Evolutionary conservation across 495 filamentous ascomycete species (phyloP), one percentile per base, ranked within the genome.

Genomic region (Eremomyces bilateralis): DNA sequence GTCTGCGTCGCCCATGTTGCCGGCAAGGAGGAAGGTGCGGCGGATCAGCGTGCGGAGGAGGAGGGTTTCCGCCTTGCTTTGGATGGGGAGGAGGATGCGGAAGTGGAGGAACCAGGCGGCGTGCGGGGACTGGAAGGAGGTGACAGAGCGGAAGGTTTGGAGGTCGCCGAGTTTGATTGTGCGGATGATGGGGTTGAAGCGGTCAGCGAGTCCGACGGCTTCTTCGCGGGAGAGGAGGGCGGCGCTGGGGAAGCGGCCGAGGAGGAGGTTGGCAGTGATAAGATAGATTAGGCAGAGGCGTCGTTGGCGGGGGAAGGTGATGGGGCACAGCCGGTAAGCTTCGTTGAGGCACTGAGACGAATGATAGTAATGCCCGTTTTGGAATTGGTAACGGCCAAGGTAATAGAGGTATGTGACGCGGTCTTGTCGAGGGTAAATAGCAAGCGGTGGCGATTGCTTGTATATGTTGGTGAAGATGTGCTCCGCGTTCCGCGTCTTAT

Each of bases 371-470:
- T 91, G 73, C 29, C 65, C 74, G 40, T 79, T 80, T 36, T 73
- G 68, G 47, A 92, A 83, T 39, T 77, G 64, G 47, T 84, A 93
- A 25, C 83, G 76, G 20, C 85, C 85, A 13, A 93, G 76, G 48
- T 92, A 94, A 55, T 92, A 94, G 4, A 92, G 71, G 50, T 83
- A 95, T 15, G 85, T 83, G 19, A 90, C 79, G 27, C 80, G 69
- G 38, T 94, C 80, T 6, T 80, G 66, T n/a, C 80, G 80, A 12
- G 85, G 80, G 48, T 83, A 93, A 28, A 75, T 59, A 2, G 61
- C 58, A 12, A 91, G 61, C 0, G 79, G 78, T 3, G 83, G 80
- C 1, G 80, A 81, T 41, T 75, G 72, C 22, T 80, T 71, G 42
- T 69, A 73, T 46, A 95, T 80, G 45, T 90, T 91, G 40, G 73